A percentile compares a stretch with the other conserved stretches of the same genome.
Conservation (phyloP, 2,329 filamentous ascomycete species). For the Claviceps purpurea region DNA sequence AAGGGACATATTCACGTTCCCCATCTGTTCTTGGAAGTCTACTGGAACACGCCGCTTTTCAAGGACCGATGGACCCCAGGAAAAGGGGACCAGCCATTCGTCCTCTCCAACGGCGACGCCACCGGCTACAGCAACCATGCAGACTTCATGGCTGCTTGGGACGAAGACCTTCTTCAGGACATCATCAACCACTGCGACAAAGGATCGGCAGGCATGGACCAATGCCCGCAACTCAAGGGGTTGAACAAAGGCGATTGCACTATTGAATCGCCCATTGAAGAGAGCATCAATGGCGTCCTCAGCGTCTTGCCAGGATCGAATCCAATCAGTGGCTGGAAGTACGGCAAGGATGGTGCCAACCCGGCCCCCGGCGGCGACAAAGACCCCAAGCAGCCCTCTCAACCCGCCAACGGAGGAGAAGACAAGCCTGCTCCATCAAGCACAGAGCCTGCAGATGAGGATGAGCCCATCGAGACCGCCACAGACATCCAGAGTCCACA, state of each 20-base stretch:
- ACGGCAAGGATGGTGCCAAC: conserved; percentile 17
- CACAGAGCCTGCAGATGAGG: not conserved
- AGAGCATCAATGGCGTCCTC: conserved; percentile 30
- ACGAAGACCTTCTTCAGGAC: conserved; percentile 47
- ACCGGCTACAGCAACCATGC: conserved; percentile 59
- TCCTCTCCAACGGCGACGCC: conserved; percentile 54
- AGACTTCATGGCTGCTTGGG: conserved; percentile 65
- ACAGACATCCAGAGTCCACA: not conserved
- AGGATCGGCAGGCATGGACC: conserved; percentile 45
- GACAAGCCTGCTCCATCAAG: conserved; percentile 2
- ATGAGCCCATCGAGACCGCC: not conserved
- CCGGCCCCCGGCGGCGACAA: conserved; percentile 6
- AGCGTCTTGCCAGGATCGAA: conserved; percentile 40
- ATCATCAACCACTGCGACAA: conserved; percentile 55
- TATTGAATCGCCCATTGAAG: conserved; percentile 32
- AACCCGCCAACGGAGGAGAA: not conserved
- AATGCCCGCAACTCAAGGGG: conserved; percentile 36
- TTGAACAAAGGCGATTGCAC: conserved; percentile 39
- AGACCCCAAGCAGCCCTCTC: not conserved
- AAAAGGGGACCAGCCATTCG: conserved; percentile 47
- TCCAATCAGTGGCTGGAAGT: conserved; percentile 37
- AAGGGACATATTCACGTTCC: conserved; percentile 40
- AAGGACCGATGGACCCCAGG: conserved; percentile 38
- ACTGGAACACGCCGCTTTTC: conserved; percentile 46
- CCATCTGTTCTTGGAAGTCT: conserved; percentile 45